Evolutionary conservation across 495 filamentous ascomycete genomes (phyloP).

Genomic region (Penicillium pulvis): DNA sequence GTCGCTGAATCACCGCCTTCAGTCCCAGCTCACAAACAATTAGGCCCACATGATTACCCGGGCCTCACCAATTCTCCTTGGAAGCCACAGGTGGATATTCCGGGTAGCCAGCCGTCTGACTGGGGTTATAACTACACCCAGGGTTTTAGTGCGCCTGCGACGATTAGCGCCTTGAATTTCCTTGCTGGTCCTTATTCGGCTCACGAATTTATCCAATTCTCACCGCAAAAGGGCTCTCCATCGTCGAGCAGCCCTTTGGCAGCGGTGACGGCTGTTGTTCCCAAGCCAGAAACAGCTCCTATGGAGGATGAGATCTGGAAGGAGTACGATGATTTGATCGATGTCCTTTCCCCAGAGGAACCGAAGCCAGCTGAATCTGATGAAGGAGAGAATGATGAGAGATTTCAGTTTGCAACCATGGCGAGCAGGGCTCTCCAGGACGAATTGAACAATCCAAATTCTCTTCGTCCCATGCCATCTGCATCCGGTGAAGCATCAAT

Average conservation of each 20-base stretch:
- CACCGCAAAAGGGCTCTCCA: conserved; percentile 69
- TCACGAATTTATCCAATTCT: conserved; percentile 71
- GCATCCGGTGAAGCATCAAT: conserved; percentile 26
- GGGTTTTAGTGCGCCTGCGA: conserved; percentile 40
- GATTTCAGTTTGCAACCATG: conserved; percentile 43
- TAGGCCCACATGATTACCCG: conserved; percentile 18
- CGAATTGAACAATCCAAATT: conserved; percentile 30
- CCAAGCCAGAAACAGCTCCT: conserved; percentile 55
- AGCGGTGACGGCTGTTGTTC: conserved; percentile 63
- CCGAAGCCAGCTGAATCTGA: conserved; percentile 19
- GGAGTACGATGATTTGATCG: conserved; percentile 90
- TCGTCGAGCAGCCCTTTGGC: conserved; percentile 67
- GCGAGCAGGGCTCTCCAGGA: conserved; percentile 47
- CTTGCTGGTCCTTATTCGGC: conserved; percentile 42
- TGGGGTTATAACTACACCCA: conserved; percentile 36
- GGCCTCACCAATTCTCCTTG: conserved; percentile 29
- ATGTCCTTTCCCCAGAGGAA: conserved; percentile 59
- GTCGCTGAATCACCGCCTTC: conserved; percentile 37
- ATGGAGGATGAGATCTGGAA: conserved; percentile 91
- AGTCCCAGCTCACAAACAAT: conserved; percentile 19
- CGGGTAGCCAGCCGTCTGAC: conserved; percentile 20
- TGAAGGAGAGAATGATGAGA: conserved; percentile 22
- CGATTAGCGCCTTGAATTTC: conserved; percentile 38
- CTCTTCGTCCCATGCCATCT: conserved; percentile 13
- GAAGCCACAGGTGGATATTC: conserved; percentile 21